Evolutionary conservation across 495 filamentous ascomycete genomes (phyloP), one percentile per base, ranked within the genome.

Genomic region (Patellaria atrata): DNA sequence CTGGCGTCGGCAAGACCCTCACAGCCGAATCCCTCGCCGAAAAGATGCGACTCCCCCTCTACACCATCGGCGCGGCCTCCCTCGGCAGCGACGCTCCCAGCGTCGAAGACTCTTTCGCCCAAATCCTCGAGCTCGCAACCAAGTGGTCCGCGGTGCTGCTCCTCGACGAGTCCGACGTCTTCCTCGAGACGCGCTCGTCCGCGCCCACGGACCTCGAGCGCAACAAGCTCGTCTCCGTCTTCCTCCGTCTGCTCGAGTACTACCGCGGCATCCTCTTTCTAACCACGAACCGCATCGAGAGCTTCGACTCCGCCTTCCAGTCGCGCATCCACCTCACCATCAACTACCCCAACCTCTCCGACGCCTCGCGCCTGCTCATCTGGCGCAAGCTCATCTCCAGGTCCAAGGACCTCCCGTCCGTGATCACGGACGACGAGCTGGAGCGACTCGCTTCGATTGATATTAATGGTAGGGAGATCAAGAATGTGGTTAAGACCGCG

Each of bases 111-210:
- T 43, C 37, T 13, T 38, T 58, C 8, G 37, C 44, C 19, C 42
- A 43, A 22, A 44, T 50, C 6, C 45, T 56, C 4, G 51, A 58
- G 33, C 47, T 58, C 39, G 48, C 37, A 23, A 50, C 49, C 3
- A 40, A 49, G 18, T 59, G 53, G 55, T 45, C 51, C 36, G 59
- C 60, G 9, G 54, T 70, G 29, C 47, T 70, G 0, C 54, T 73
- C 0, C 56, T 81, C 1, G 76, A 79, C 35, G 75, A 81, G 54
- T 68, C 67, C 17, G 76, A 81, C 38, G 68, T 77, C n/a, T 78
- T 76, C 57, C 60, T 79, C 16, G 68, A 75, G 51, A 30, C 39
- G 26, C 51, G 51, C 11, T 38, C 24, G 3, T 38, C 46, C 5
- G n/a, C n/a, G n/a, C n/a, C n/a, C n/a, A 38, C 47, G 31, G 52